Conservation (phyloP, 2,329 filamentous ascomycete genomes). For the Aureobasidium zeae region DNA sequence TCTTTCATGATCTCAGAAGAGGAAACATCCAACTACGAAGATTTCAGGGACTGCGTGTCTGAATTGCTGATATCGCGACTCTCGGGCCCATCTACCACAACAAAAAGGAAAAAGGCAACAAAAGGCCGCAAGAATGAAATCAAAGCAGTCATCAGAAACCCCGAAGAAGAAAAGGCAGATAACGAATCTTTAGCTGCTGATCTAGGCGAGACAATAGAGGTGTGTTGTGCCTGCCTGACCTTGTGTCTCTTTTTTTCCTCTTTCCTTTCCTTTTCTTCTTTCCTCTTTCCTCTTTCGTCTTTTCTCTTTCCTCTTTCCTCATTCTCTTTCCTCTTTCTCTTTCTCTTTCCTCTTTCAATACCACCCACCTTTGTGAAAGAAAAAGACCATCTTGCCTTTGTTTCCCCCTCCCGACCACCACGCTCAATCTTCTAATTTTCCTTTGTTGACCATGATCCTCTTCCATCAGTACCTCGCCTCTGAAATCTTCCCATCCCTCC, state of each 20-base stretch:
- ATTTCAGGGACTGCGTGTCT: constrained; percentile 67
- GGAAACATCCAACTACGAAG: constrained; percentile 49
- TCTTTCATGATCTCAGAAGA: constrained; percentile 31
- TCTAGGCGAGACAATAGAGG: constrained; percentile 68
- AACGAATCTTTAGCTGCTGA: constrained; percentile 49
- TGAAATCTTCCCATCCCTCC: constrained; percentile 59
- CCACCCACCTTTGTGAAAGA: too few species aligned
- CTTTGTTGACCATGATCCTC: background rate
- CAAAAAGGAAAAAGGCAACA: constrained; percentile 38
- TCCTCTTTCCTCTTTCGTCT: too few species aligned
- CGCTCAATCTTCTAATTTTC: background rate
- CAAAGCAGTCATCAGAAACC: constrained; percentile 26
- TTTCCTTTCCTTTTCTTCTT: too few species aligned
- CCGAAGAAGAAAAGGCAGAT: constrained; percentile 17
- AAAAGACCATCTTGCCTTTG: too few species aligned
- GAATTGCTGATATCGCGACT: constrained; percentile 57
- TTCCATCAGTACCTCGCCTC: constrained; percentile 53
- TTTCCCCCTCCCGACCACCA: too few species aligned
- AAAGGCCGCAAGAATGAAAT: constrained; percentile 34
- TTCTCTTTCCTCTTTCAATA: too few species aligned
- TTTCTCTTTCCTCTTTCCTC: too few species aligned
- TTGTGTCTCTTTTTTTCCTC: background rate
- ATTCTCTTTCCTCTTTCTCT: too few species aligned
- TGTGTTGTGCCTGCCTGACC: constrained; percentile 26
- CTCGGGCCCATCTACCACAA: constrained; percentile 37